A percentile compares a stretch with the other conserved stretches of the same genome.
These are phyloP conservation scores for Mycena filopes DNA, from an alignment of 768 basidiomycete species.

Conservation along the genomic window DNA sequence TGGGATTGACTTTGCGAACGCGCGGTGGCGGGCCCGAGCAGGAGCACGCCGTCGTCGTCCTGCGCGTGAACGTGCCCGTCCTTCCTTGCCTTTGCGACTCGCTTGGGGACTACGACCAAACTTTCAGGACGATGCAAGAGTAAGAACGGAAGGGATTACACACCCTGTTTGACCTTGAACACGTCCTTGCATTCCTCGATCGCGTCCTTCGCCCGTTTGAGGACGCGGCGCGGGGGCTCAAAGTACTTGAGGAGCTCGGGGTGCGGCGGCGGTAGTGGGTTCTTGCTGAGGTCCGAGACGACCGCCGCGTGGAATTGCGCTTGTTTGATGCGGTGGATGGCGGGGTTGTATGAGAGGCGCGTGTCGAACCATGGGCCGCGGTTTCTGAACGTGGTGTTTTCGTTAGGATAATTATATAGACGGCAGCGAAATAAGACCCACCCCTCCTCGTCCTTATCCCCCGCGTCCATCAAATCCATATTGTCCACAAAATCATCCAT, in stretches of 20 bases:
- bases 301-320: conserved; percentile 91
- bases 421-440: conserved; percentile 41
- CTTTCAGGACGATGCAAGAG: too few relatives aligned
- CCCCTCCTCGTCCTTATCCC: conserved; percentile 83
- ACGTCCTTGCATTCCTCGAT: conserved; percentile 69
- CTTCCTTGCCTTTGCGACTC: conserved; percentile 62
- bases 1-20: conserved; percentile 32
- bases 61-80: conserved; percentile 70
- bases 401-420: conserved; percentile 9
- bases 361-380: conserved; percentile 82
- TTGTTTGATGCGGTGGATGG: conserved; percentile 91
- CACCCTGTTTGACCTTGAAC: conserved; percentile 86
- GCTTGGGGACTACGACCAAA: conserved; percentile 69
- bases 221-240: conserved; percentile 74
- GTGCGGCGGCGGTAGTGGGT: conserved; percentile 89
- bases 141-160: too few relatives aligned
- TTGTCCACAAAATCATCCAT: conserved; percentile 91
- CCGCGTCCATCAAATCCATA: conserved; percentile 87
- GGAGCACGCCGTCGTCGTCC: conserved; percentile 72
- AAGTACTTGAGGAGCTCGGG: conserved; percentile 88
- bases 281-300: conserved; percentile 72
- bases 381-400: conserved; percentile 55
- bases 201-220: conserved; percentile 67
- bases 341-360: conserved; percentile 84
- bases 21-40: conserved; percentile 55